Base-by-base conservation (phyloP, 257 asterid species). In the Coffea eugenioides region DNA sequence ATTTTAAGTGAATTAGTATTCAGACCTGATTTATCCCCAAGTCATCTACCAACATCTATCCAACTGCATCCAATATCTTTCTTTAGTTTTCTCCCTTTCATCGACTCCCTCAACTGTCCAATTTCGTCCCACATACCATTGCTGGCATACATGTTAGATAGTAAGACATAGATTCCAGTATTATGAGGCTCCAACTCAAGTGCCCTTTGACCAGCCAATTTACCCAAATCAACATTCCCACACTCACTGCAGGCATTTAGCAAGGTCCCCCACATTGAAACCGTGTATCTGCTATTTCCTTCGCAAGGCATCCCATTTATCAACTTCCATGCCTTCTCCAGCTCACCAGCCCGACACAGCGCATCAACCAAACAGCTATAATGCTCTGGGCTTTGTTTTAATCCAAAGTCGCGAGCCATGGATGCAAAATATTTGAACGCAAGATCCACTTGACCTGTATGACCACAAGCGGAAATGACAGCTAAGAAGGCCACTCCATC, bases 231-330 rank as follows among this genome's bases (percentile, higher is more conserved):
- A 34, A 92, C 86, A 85, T 93, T 88, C 73, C 97, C 99, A 83
- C 83, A 79, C 73, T 95, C 97, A 56, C 66, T 86, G 85, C 97
- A 91, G 4, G 97, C 97, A 73, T 85, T 88, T 51, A 93, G 96
- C 88, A 95, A 81, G 11, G 99, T 82, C 21, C 96, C 98, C 97
- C 99, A 95, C 93, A 89, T 80, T 54, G 98, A 84, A 36, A 91
- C 79, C 23, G 88, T 68, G 27, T 65, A 77, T 7, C 75, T 68
- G 79, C 46, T 78, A 9, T 73, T 84, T 23, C 43, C 91, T 70
- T 41, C 57, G 51, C 25, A 39, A 43, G 92, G 88, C 83, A 91
- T 72, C 85, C 85, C 89, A 57, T 61, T 70, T 5, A 95, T 76
- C 49, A 92, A 51, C 41, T 80, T 77, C 88, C 91, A 91, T 56